Percentiles rank a stretch among this genome's conserved stretches.
These are phyloP conservation scores for Teunomyces tritomae DNA, from an alignment of 805 yeast genomes.

Conservation along the genomic window DNA sequence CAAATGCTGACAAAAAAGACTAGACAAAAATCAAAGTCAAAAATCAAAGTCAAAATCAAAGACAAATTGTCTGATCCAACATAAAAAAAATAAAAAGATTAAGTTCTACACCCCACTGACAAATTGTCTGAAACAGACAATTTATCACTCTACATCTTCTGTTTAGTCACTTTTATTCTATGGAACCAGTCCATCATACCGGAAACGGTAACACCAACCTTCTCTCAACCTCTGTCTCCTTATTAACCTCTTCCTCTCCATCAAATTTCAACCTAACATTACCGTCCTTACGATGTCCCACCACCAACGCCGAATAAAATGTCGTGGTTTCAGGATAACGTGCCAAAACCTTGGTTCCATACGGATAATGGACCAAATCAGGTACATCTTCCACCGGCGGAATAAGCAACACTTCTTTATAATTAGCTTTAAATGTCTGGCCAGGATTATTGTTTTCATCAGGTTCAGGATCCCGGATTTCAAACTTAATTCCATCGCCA, in stretches of 20 bases:
- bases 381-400: constrained; percentile 50
- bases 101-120: no score
- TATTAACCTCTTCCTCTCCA: constrained; percentile 95
- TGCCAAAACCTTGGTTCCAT: constrained; percentile 82
- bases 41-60: not conserved
- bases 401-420: constrained; percentile 75
- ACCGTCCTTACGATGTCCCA: constrained; percentile 71
- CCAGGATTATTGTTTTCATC: constrained; percentile 91
- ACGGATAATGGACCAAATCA: constrained; percentile 54
- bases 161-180: not conserved
- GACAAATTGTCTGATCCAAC: not conserved
- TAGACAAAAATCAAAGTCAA: not conserved
- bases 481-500: constrained; percentile 71
- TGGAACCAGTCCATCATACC: not conserved
- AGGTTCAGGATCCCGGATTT: constrained; percentile 97
- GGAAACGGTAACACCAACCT: constrained; percentile 80
- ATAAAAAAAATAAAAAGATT: not conserved
- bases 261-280: constrained; percentile 80
- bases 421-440: constrained; percentile 75
- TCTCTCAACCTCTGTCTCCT: constrained; percentile 90
- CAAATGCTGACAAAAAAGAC: not conserved
- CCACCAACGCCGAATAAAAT: constrained; percentile 91
- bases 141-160: not conserved
- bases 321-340: constrained; percentile 97
- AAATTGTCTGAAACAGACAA: not conserved